Evolutionary conservation across 441 rosid genomes (phyloP), one percentile per base, ranked within the genome.

Genomic region (Pelargonium citronellum): DNA sequence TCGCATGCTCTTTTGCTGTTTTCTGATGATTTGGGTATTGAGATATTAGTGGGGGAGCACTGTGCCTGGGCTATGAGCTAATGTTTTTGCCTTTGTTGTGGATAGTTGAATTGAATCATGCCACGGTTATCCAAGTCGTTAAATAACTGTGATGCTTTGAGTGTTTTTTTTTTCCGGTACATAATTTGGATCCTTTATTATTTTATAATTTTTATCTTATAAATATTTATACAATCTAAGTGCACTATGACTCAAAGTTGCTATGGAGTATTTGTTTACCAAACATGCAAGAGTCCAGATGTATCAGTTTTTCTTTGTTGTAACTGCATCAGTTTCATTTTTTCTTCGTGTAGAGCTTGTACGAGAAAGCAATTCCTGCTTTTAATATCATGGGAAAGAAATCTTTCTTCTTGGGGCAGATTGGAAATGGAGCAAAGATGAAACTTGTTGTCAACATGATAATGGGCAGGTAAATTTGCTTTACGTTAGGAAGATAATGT

Each of bases 391-490:
- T 91, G 82, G 98, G 97, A 63, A 94, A 94, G 84, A 88, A 84
- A 73, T 84, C 96, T 10, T 91, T 89, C 86, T 94, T 75, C 86
- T 65, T 94, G 78, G 97, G 97, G 74, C 79, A 85, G 72, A 80
- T 93, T 68, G 97, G 98, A 17, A 93, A 93, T 69, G 98, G 96
- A 77, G 95, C 98, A 53, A 93, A 88, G 63, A 91, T 93, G 95
- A 91, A 93, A 75, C 94, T 91, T 68, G 89, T 89, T 34, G 95
- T 93, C 71, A 93, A 93, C 86, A 89, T 93, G 98, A 83, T 93
- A 74, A 89, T 93, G 97, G 98, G 98, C 75, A 87, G 97, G 98
- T 92, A 84, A 78, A 12, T 12, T 49, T 49, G 57, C 16, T 49
- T 49, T 49, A 12, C 4, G 16, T 16, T 3, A 22, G 24, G 24